These are phyloP conservation scores for Dryas alaskensis DNA, from an alignment of 306 rosid species.

Conservation along the genomic window DNA sequence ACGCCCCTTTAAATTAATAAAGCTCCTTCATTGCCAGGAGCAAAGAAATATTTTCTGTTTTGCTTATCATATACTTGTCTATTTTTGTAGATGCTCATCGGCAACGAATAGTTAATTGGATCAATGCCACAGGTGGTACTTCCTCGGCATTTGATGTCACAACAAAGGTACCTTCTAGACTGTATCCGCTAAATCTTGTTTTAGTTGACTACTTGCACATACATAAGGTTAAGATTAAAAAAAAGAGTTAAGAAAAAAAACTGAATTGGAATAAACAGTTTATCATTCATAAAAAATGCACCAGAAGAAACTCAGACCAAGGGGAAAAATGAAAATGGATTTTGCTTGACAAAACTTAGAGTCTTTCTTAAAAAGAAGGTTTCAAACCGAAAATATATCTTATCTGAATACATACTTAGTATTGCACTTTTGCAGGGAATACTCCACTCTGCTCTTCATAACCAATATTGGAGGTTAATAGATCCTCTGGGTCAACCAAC, in stretches of 20 bases:
- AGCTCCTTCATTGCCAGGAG: background rate
- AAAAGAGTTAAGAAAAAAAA: background rate
- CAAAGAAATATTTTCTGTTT: background rate
- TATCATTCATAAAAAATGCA: conserved; percentile 2
- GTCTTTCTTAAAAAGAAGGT: background rate
- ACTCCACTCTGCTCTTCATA: conserved; percentile 71
- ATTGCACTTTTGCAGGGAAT: conserved; percentile 51
- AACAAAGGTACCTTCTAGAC: conserved; percentile 52
- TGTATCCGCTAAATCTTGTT: background rate
- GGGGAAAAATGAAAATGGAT: background rate
- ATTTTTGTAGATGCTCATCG: conserved; percentile 61
- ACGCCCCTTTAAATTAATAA: background rate
- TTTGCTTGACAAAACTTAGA: background rate
- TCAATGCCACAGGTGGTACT: conserved; percentile 72
- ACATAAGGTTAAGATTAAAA: background rate
- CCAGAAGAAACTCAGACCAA: background rate
- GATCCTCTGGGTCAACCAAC: conserved; percentile 81
- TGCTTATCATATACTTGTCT: conserved; percentile 16
- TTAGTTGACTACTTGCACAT: background rate
- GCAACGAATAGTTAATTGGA: conserved; percentile 74
- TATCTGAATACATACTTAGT: background rate
- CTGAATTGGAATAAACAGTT: background rate
- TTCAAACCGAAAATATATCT: background rate
- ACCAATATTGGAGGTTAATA: conserved; percentile 70
- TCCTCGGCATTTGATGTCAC: conserved; percentile 81